These are phyloP conservation scores for Tricholomella constricta DNA, from an alignment of 768 basidiomycete genomes.

Conservation along the genomic window DNA sequence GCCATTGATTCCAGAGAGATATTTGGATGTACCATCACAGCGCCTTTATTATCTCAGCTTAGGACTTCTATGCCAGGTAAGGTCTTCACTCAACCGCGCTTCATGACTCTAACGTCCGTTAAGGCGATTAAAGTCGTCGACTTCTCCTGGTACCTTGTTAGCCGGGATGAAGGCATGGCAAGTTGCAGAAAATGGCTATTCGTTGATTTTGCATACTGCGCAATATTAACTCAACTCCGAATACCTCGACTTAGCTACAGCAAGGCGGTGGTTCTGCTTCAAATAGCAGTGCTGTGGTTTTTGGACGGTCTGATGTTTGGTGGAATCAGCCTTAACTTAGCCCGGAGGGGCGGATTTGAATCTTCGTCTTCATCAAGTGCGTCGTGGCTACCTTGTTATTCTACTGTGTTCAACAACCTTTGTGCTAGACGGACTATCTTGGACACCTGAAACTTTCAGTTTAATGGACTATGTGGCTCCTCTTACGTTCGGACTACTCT, in stretches of 20 bases:
- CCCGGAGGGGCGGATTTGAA: conserved; percentile 2
- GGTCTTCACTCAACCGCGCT: background rate
- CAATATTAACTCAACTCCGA: conserved; percentile 59
- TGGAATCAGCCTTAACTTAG: conserved; percentile 59
- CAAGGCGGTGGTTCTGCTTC: conserved; percentile 61
- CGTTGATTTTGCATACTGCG: conserved; percentile 64
- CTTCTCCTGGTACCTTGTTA: conserved; percentile 56
- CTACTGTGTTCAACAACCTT: background rate
- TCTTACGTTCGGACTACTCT: conserved; percentile 53
- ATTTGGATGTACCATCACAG: conserved; percentile 76
- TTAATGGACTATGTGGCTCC: conserved; percentile 51
- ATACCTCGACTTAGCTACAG: conserved; percentile 76
- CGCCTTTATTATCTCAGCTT: conserved; percentile 78
- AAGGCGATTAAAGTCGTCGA: conserved; percentile 81
- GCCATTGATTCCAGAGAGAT: conserved; percentile 72
- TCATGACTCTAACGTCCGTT: conserved; percentile 3
- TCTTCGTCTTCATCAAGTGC: conserved; percentile 31
- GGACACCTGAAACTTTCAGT: conserved; percentile 47
- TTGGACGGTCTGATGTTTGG: conserved; percentile 74
- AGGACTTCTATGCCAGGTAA: conserved; percentile 75
- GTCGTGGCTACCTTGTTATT: conserved; percentile 4
- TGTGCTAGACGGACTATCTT: conserved; percentile 36
- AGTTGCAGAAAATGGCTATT: conserved; percentile 72
- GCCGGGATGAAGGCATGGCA: conserved; percentile 42
- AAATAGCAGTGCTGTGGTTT: conserved; percentile 62